Base-by-base conservation (phyloP, 306 rosid genomes). In the Calophaca sinica region DNA sequence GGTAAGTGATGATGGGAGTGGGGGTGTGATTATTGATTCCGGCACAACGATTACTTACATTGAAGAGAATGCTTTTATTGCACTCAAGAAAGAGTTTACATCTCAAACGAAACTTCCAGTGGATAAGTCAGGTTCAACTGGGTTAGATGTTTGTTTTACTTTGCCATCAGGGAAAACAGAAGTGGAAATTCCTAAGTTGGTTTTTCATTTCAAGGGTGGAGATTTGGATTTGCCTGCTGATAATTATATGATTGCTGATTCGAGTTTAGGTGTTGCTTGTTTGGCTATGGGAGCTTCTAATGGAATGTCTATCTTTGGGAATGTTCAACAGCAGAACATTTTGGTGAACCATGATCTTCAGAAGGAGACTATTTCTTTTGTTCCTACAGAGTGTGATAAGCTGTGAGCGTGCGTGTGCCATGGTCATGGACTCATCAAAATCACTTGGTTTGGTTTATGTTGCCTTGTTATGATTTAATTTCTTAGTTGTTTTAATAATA, bases 1-100 rank as follows among this genome's bases (percentile, higher is more conserved):
- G 0, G 39, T 91, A 2, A 51, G 59, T 7, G 80, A 84, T 32
- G 94, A 89, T 62, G 98, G 96, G 5, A 87, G 60, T 53, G 98
- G 98, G 0, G 98, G 98, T 3, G 13, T 89, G 13, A 91, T 91
- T 72, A 89, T 94, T 38, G 98, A 94, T 54, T 94, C 96, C 0
- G 98, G 98, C 36, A 94, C 98, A 9, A 94, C 98, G 0, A 84
- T 94, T 3, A 84, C 94, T 0, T 91, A 91, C 29, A 20, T 94
- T 0, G 89, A 82, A 49, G 62, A 81, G 2, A 79, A 6, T 7
- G 98, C 83, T 42, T 94, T 80, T 46, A 74, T 15, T 29, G 63
- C 41, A 60, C 69, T 94, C 1, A 77, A 64, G 31, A 65, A 85
- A 4, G 98, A 89, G 81, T 89, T 94, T 53, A 51, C 55, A 9